Evolutionary conservation across 1,284 basidiomycete genomes (phyloP), one percentile per base, ranked within the genome.

Genomic region (Trametes polyzona): DNA sequence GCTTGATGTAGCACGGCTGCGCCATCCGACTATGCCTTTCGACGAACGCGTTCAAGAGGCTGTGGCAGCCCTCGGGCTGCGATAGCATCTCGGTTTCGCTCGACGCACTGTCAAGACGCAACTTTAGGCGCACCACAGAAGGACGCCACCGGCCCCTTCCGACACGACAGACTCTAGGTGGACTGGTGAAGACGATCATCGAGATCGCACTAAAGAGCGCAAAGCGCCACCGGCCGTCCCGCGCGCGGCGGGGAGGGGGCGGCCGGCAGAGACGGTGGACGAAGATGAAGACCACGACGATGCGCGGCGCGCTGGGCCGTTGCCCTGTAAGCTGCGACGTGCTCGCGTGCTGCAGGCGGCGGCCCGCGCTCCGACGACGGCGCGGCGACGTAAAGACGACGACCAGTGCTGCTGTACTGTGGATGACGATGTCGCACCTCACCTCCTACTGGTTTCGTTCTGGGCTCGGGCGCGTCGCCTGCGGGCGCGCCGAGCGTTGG

Each of bases 1-100:
- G 35, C 65, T 72, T 46, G 65, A 68, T 65, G 62, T 65, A 36
- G 62, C 54, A 36, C 67, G 68, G 29, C 67, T 58, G 55, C 65
- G 66, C 59, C 52, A 64, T 52, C 59, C 64, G 30, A 55, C 58
- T 35, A 63, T 59, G 55, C 43, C 59, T 36, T 66, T 68, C 61
- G 67, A 71, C 50, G 58, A 58, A n/a, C 70, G 71, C 50, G 65
- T 70, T 47, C 53, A 59, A 52, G 65, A 68, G 43, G 70, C 69
- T 19, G 43, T 71, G 51, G 58, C 61, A 12, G 62, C 66, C 36
- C 59, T 72, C 8, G 69, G 70, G 37, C 58, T 71, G 37, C 65
- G 66, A 48, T 69, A 63, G 58, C 50, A 40, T 11, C 21, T 29
- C 29, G 32, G 33, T n/a, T n/a, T n/a, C 33, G 8, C 12, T 24